A percentile compares a stretch with the other conserved stretches of the same genome.
These are phyloP conservation scores for Allium sativum DNA, from an alignment of 106 monocot genomes.

Conservation along the genomic window DNA sequence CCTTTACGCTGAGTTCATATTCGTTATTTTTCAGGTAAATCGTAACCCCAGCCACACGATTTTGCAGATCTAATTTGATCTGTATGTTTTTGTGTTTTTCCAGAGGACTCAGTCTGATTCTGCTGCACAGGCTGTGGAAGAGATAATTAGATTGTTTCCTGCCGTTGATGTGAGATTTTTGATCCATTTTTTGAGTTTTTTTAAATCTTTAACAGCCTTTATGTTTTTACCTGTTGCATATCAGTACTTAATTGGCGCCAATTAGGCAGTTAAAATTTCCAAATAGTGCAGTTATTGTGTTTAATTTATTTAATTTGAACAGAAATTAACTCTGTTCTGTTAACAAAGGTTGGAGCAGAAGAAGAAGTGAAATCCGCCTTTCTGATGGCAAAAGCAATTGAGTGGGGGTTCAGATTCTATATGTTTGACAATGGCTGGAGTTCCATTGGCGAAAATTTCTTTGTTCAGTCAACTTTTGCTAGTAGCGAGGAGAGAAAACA, in stretches of 20 bases:
- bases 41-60: not conserved
- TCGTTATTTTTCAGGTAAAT: slow-evolving; percentile 36
- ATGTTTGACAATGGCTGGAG: slow-evolving; percentile 46
- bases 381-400: slow-evolving; percentile 43
- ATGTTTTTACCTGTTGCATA: not conserved
- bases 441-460: slow-evolving; percentile 40
- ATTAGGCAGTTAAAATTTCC: too few species aligned
- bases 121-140: slow-evolving; percentile 21
- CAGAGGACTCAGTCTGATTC: slow-evolving; percentile 36
- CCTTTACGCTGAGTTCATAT: slow-evolving; percentile 17
- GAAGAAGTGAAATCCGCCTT: slow-evolving; percentile 30
- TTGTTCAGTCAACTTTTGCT: slow-evolving; percentile 38
- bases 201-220: not conserved
- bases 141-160: slow-evolving; percentile 16
- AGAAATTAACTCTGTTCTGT: not conserved
- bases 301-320: not conserved
- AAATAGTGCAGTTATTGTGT: too few species aligned
- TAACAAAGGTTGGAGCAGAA: slow-evolving; percentile 30
- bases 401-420: slow-evolving; percentile 33
- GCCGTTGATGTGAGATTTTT: not conserved
- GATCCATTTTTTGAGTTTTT: not conserved
- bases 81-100: not conserved
- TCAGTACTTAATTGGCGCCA: too few species aligned
- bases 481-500: slow-evolving; percentile 32
- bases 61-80: not conserved